These are phyloP conservation scores for Aureobasidium sp. DNA, from an alignment of 2,329 filamentous ascomycete genomes.

Conservation along the genomic window DNA sequence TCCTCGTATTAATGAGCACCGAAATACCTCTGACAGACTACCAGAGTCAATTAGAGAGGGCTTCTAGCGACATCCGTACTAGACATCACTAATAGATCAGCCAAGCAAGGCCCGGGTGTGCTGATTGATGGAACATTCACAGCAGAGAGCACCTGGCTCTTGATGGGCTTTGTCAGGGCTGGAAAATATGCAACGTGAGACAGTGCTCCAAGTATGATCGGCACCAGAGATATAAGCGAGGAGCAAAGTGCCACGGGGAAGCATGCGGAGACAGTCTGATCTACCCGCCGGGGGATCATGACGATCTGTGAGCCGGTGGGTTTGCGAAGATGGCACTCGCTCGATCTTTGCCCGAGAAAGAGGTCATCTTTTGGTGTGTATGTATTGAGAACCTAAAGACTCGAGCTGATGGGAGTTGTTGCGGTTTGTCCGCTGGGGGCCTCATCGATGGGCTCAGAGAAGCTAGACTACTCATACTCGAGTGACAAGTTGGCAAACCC, in stretches of 20 bases:
- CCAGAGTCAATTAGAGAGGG: background rate
- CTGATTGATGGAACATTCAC: background rate
- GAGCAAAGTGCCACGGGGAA: background rate
- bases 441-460: too few relatives aligned
- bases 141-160: background rate
- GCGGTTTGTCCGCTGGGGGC: too few relatives aligned
- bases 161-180: background rate
- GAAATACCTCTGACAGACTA: slow-evolving; percentile 1
- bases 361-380: too few relatives aligned
- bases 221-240: background rate
- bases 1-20: slow-evolving; percentile 1
- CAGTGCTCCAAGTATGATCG: slow-evolving; percentile 8
- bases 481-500: too few relatives aligned
- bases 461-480: too few relatives aligned
- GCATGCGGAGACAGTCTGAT: slow-evolving; percentile 1
- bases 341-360: background rate
- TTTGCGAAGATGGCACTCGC: background rate
- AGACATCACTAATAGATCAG: background rate
- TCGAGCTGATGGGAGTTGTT: too few relatives aligned
- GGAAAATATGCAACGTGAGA: background rate
- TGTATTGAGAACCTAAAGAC: too few relatives aligned
- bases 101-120: background rate
- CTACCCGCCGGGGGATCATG: background rate
- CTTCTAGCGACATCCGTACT: background rate
- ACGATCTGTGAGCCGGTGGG: background rate